Evolutionary conservation across 768 basidiomycete genomes (phyloP).

Genomic region (Suillus americanus): DNA sequence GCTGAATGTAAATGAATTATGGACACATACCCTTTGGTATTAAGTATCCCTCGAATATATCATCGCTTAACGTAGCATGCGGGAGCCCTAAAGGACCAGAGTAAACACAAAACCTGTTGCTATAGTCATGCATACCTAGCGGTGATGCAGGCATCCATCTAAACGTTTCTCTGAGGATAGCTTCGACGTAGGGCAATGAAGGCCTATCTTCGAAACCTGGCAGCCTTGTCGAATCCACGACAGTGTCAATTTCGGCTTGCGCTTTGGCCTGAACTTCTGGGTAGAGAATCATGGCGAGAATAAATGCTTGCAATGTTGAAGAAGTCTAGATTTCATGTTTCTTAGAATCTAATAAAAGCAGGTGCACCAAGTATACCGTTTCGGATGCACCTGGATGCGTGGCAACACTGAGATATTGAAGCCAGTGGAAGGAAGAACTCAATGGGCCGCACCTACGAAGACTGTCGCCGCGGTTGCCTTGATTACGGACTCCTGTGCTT

Average conservation of each 20-base stretch:
- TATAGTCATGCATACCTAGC: conserved; percentile 14
- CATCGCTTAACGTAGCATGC: conserved; percentile 35
- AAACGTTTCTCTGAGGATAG: conserved; percentile 19
- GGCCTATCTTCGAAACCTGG: conserved; percentile 19
- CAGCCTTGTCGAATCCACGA: conserved; percentile 20
- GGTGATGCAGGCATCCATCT: conserved; percentile 26
- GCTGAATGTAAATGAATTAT: background rate
- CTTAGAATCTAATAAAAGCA: background rate
- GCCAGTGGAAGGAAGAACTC: background rate
- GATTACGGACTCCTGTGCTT: conserved; percentile 19
- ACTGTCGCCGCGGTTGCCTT: conserved; percentile 20
- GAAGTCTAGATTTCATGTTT: conserved; percentile 13
- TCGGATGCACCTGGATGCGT: background rate
- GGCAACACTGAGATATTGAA: background rate
- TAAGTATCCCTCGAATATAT: conserved; percentile 42
- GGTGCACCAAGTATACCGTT: background rate
- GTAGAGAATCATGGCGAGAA: conserved; percentile 20
- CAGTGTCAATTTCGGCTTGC: conserved; percentile 19
- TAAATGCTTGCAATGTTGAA: conserved; percentile 14
- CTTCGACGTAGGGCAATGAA: conserved; percentile 24
- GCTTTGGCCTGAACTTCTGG: conserved; percentile 24
- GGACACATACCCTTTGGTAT: conserved; percentile 50
- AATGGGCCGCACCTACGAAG: conserved; percentile 20
- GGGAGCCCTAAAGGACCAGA: conserved; percentile 22
- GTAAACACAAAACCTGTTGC: background rate